A percentile compares a stretch with the other conserved stretches of the same genome.
phyloP scores from a whole-genome alignment of 805 yeast genomes.

The Monosporozyma aquatica region DNA sequence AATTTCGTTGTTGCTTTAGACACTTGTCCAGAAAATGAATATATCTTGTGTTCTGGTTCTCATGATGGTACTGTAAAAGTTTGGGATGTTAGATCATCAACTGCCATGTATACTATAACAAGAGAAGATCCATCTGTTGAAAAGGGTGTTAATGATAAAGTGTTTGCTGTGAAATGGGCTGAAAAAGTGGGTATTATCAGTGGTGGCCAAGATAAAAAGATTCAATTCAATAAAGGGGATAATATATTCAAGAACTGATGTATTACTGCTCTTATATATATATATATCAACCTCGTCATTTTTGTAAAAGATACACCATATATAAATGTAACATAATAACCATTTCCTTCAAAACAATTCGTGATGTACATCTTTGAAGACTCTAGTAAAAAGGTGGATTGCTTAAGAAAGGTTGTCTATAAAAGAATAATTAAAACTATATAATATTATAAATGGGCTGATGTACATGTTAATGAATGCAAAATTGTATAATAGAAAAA shows the following conservation, averaged over 20 bases:
- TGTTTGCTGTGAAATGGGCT: slow-evolving; percentile 85
- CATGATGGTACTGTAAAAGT: slow-evolving; percentile 93
- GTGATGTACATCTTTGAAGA: neutral
- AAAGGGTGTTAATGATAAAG: slow-evolving; percentile 48
- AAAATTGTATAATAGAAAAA: neutral
- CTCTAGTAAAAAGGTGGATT: neutral
- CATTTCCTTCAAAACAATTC: too few relatives aligned
- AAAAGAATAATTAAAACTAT: neutral
- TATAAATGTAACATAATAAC: neutral
- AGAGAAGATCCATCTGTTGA: slow-evolving; percentile 48
- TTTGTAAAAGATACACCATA: neutral
- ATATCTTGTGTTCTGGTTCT: slow-evolving; percentile 83
- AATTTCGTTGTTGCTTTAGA: slow-evolving; percentile 80
- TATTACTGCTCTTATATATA: neutral
- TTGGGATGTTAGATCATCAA: slow-evolving; percentile 89
- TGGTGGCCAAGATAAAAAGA: slow-evolving; percentile 90
- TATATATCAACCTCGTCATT: neutral
- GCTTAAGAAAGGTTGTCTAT: neutral
- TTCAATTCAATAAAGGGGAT: slow-evolving; percentile 63
- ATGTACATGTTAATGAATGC: too few relatives aligned
- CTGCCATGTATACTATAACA: slow-evolving; percentile 70
- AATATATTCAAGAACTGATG: slow-evolving; percentile 23
- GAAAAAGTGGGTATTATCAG: slow-evolving; percentile 69
- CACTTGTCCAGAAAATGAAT: slow-evolving; percentile 66
- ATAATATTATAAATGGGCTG: too few relatives aligned